These are phyloP conservation scores for Monilinia aucupariae DNA, from an alignment of 2,329 filamentous ascomycete species.

Conservation along the genomic window DNA sequence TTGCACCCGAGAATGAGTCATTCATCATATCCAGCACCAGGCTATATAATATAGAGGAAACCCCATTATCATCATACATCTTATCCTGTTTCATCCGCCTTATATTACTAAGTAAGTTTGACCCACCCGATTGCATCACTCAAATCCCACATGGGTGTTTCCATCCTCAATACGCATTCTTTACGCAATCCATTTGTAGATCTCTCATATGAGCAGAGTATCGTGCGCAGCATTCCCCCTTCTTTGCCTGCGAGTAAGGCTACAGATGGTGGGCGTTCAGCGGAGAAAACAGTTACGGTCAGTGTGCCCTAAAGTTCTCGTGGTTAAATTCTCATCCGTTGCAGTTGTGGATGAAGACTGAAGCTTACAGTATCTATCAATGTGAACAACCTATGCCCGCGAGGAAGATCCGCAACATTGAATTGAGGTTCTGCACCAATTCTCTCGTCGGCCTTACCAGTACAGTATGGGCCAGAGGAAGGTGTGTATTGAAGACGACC, in stretches of 20 bases:
- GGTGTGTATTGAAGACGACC: conserved; percentile 21
- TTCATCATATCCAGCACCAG: background rate
- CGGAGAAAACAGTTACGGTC: conserved; percentile 35
- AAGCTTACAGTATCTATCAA: conserved; percentile 32
- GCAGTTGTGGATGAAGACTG: background rate
- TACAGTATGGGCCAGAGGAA: conserved; percentile 15
- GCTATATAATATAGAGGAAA: background rate
- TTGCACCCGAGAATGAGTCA: background rate
- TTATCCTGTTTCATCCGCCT: background rate
- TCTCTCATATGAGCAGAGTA: conserved; percentile 30
- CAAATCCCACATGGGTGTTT: conserved; percentile 19
- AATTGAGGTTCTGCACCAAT: conserved; percentile 27
- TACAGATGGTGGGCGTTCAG: conserved; percentile 34
- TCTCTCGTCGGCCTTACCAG: conserved; percentile 15
- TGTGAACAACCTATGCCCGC: conserved; percentile 23
- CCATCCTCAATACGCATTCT: conserved; percentile 25
- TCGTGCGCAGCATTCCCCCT: conserved; percentile 35
- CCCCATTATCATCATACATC: background rate
- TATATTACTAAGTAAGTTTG: conserved; percentile 14
- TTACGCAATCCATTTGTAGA: conserved; percentile 19
- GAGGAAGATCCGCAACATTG: conserved; percentile 16
- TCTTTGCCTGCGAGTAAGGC: conserved; percentile 35
- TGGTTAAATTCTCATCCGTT: background rate
- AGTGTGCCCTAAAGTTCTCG: conserved; percentile 6
- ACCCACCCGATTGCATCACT: conserved; percentile 12